phyloP scores from a whole-genome alignment of 371 early-diverging fungal genomes.

The Entomophthora muscae region DNA sequence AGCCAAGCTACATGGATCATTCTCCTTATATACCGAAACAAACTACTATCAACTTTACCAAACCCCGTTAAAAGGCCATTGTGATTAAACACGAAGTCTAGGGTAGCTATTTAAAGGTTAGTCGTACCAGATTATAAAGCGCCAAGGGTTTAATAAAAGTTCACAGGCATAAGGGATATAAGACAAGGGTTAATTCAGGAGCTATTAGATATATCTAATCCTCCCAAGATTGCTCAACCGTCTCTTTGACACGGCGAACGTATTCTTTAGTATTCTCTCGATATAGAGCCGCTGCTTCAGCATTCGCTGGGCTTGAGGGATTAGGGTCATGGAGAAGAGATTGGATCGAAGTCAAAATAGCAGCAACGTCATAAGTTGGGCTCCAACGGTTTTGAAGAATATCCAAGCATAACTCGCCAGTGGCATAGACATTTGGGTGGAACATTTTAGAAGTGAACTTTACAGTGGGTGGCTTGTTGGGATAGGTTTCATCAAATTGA shows the following conservation, averaged over 20 bases:
- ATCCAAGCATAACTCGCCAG: conserved; percentile 97
- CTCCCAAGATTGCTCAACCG: conserved; percentile 85
- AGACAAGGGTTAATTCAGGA: not conserved
- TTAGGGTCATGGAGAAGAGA: conserved; percentile 97
- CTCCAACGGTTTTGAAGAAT: conserved; percentile 98
- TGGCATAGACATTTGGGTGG: conserved; percentile 98
- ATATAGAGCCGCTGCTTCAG: conserved; percentile 92
- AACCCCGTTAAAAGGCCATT: too few species aligned
- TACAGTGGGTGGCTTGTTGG: conserved; percentile 96
- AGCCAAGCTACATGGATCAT: too few species aligned
- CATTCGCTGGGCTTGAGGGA: conserved; percentile 95
- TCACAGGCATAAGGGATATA: not conserved
- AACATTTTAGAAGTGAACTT: conserved; percentile 96
- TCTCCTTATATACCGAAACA: too few species aligned
- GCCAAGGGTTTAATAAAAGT: not conserved
- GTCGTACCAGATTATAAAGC: too few species aligned
- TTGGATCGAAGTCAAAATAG: conserved; percentile 93
- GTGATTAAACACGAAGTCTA: too few species aligned
- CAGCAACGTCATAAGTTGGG: conserved; percentile 93
- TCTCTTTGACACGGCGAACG: conserved; percentile 78
- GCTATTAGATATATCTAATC: conserved; percentile 1
- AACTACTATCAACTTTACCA: too few species aligned
- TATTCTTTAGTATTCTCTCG: conserved; percentile 89
- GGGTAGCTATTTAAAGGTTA: too few species aligned
- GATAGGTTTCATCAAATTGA: conserved; percentile 95